A percentile compares a stretch with the other conserved stretches of the same genome.
Evolutionary conservation across 805 yeast genomes (phyloP).

Genomic region (Ogataea polymorpha): DNA sequence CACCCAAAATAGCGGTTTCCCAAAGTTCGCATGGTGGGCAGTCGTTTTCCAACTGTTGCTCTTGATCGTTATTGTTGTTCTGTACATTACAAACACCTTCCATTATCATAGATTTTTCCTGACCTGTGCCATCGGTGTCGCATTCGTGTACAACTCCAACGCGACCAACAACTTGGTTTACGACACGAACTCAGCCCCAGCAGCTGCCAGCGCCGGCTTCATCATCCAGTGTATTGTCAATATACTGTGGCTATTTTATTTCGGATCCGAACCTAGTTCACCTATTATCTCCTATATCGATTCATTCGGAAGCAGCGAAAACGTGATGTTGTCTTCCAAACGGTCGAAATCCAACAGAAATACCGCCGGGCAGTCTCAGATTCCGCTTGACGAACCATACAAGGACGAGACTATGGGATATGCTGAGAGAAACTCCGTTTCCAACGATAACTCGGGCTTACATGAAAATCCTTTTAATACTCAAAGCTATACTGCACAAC

Average conservation of each 20-base stretch:
- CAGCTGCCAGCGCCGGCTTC: constrained; percentile 92
- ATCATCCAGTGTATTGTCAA: constrained; percentile 79
- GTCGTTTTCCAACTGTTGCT: constrained; percentile 72
- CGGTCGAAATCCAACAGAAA: constrained; percentile 12
- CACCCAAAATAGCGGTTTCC: constrained; percentile 44
- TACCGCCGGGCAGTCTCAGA: constrained; percentile 10
- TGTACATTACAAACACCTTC: constrained; percentile 59
- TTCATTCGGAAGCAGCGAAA: constrained; percentile 57
- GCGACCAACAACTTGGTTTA: constrained; percentile 79
- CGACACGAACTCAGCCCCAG: constrained; percentile 55
- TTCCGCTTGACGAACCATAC: constrained; percentile 11
- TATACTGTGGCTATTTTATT: constrained; percentile 80
- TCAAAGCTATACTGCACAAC: constrained; percentile 32
- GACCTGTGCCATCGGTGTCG: constrained; percentile 59
- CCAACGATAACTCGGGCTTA: constrained; percentile 7
- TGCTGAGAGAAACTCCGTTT: constrained; percentile 6
- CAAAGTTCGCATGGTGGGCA: constrained; percentile 96
- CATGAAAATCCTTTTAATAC: constrained; percentile 22
- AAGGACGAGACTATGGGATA: constrained; percentile 17
- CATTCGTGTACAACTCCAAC: constrained; percentile 82
- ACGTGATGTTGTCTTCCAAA: constrained; percentile 26
- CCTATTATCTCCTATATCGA: constrained; percentile 83
- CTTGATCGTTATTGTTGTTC: constrained; percentile 45
- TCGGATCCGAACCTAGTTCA: constrained; percentile 88
- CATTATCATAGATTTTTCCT: constrained; percentile 65